These are phyloP conservation scores for Silene uniflora DNA, from an alignment of 148 eudicot genomes.

Conservation along the genomic window DNA sequence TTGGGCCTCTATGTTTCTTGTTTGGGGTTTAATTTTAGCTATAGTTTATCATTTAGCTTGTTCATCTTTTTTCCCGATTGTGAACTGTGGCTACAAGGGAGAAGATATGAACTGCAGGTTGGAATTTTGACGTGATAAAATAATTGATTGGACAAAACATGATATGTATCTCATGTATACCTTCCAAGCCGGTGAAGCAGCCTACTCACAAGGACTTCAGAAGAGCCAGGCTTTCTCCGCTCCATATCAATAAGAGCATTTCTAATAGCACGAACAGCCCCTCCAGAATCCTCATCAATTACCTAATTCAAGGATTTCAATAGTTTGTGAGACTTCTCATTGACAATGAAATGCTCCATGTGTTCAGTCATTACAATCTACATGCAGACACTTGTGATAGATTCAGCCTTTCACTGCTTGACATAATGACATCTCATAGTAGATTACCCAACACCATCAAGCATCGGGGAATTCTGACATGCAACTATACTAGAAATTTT, in stretches of 20 bases:
- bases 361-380: not conserved
- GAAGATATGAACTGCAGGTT: not conserved
- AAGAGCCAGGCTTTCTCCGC: slow-evolving; percentile 68
- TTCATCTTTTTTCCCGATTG: not conserved
- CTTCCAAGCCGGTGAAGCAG: slow-evolving; percentile 88
- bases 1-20: not conserved
- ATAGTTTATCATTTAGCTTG: no score
- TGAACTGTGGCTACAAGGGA: no score
- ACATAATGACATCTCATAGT: not conserved
- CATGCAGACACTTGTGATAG: not conserved
- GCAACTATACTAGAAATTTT: not conserved
- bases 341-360: slow-evolving; percentile 11
- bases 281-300: slow-evolving; percentile 52
- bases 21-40: not conserved
- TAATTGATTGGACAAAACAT: not conserved
- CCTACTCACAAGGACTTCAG: slow-evolving; percentile 58
- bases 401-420: not conserved
- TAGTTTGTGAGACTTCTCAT: not conserved
- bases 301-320: slow-evolving; percentile 40
- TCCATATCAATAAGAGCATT: slow-evolving; percentile 83
- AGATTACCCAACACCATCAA: not conserved
- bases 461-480: not conserved
- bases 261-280: slow-evolving; percentile 43
- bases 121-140: not conserved
- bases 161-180: slow-evolving; percentile 27